Conservation (phyloP, 2,329 filamentous ascomycete species). For the Xylariaceae sp. region DNA sequence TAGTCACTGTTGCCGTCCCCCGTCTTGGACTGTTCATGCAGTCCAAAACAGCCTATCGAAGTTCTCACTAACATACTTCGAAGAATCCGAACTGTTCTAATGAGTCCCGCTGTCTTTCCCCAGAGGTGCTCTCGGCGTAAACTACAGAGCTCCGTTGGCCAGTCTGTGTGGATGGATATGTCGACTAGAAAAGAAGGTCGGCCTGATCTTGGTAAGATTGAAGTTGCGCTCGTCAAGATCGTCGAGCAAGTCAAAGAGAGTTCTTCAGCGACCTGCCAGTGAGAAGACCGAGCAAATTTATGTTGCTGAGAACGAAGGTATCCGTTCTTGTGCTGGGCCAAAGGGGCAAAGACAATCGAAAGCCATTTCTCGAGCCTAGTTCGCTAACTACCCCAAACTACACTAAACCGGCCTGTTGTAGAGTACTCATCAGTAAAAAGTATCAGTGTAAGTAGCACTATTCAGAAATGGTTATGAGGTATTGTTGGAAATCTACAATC, state of each 20-base stretch:
- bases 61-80: neutral
- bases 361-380: neutral
- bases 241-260: neutral
- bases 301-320: neutral
- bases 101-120: too few relatives aligned
- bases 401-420: neutral
- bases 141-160: neutral
- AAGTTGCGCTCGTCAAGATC: neutral
- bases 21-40: slow-evolving; percentile 14
- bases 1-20: slow-evolving; percentile 3
- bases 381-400: neutral
- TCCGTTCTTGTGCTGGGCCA: neutral
- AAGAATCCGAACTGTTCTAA: too few relatives aligned
- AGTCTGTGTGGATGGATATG: too few relatives aligned
- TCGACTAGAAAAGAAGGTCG: too few relatives aligned
- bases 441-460: neutral
- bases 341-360: neutral
- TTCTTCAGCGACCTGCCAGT: neutral
- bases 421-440: neutral
- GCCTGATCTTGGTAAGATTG: neutral
- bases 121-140: too few relatives aligned
- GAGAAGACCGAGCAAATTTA: neutral
- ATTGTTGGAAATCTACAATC: neutral
- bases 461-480: neutral
- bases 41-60: slow-evolving; percentile 7